Evolutionary conservation across 106 monocot genomes (phyloP).

Genomic region (Dioscorea dumetorum): DNA sequence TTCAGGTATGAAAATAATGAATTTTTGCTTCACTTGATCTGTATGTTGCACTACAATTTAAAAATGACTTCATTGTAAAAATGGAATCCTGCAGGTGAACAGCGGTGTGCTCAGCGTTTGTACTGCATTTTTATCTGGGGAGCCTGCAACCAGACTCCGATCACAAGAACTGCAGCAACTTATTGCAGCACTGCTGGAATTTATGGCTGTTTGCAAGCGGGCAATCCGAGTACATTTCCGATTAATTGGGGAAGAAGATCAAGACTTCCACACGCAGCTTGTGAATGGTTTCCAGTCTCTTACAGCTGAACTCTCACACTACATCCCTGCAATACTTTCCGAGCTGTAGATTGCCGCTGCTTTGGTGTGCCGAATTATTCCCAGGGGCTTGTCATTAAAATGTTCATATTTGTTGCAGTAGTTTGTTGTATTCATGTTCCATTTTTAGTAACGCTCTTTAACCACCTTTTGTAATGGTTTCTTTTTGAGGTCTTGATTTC

Average conservation of each 20-base stretch:
- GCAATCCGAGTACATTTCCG: constrained; percentile 96
- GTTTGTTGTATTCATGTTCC: too few relatives aligned
- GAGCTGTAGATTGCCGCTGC: constrained; percentile 34
- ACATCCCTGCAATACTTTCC: constrained; percentile 96
- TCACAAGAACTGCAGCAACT: constrained; percentile 98
- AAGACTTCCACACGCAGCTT: constrained; percentile 98
- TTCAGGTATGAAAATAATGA: constrained; percentile 54
- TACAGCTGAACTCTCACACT: constrained; percentile 97
- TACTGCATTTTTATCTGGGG: constrained; percentile 94
- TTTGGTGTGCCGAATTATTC: neutral
- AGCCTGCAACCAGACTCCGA: constrained; percentile 92
- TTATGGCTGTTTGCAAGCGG: constrained; percentile 99
- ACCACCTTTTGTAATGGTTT: too few relatives aligned
- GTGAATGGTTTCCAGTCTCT: constrained; percentile 98
- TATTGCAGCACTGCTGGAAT: constrained; percentile 94
- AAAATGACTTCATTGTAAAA: neutral
- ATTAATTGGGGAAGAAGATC: constrained; percentile 96
- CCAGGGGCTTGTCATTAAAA: neutral
- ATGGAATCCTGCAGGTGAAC: constrained; percentile 65
- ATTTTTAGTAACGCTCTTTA: too few relatives aligned
- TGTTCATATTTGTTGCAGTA: neutral
- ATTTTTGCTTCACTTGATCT: neutral
- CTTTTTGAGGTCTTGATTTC: too few relatives aligned
- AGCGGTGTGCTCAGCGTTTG: constrained; percentile 96
- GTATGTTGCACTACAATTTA: neutral